Evolutionary conservation across 345 rosid genomes (phyloP).

Genomic region (Bruguiera gymnorhiza): DNA sequence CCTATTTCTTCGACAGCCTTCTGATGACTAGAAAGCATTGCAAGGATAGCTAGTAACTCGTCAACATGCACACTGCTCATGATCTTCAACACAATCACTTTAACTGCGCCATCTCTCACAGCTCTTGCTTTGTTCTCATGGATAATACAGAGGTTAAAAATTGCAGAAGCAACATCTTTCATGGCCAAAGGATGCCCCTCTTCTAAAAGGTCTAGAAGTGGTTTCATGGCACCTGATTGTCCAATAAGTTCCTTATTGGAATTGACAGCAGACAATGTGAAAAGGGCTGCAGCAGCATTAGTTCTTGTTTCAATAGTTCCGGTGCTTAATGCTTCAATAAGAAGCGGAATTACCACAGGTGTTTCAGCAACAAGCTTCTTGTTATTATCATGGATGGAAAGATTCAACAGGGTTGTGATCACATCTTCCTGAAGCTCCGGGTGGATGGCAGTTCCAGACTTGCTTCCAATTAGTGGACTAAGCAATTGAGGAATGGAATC

Average conservation of each 20-base stretch:
- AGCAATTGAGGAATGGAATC: conserved; percentile 61
- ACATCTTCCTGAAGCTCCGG: conserved; percentile 79
- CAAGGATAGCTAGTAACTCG: conserved; percentile 78
- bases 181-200: conserved; percentile 71
- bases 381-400: conserved; percentile 86
- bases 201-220: conserved; percentile 67
- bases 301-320: conserved; percentile 68
- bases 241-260: conserved; percentile 78
- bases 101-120: conserved; percentile 72
- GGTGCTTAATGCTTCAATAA: conserved; percentile 61
- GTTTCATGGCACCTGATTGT: conserved; percentile 64
- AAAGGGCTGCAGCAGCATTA: conserved; percentile 89
- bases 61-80: conserved; percentile 58
- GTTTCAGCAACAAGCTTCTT: conserved; percentile 84
- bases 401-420: conserved; percentile 77
- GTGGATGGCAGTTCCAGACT: conserved; percentile 33
- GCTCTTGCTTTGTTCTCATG: conserved; percentile 85
- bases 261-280: conserved; percentile 81
- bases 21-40: conserved; percentile 73
- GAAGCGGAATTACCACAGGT: conserved; percentile 61
- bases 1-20: conserved; percentile 71
- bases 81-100: conserved; percentile 63
- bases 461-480: conserved; percentile 43
- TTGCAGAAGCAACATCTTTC: conserved; percentile 89
- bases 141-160: conserved; percentile 65